Conservation (phyloP, 495 filamentous ascomycete genomes). For the Penicillium argentinense region DNA sequence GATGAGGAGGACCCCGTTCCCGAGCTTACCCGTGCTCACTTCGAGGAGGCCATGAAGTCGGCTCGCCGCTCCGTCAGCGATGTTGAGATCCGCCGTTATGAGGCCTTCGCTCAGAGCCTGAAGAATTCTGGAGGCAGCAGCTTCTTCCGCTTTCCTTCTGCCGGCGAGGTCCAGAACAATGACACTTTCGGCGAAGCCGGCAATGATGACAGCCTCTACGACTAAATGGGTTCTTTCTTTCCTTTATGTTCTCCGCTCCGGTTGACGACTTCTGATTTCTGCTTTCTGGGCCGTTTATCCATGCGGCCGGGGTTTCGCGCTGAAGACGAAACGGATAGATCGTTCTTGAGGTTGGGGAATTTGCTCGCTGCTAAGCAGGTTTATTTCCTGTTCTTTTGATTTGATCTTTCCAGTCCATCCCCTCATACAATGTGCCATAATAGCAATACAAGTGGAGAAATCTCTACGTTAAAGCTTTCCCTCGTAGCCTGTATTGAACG, state of each 20-base stretch:
- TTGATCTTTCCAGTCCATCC: conserved; percentile 11
- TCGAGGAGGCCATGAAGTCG: conserved; percentile 96
- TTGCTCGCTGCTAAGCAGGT: conserved; percentile 9
- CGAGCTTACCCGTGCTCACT: conserved; percentile 91
- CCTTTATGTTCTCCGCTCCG: conserved; percentile 16
- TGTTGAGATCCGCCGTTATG: conserved; percentile 95
- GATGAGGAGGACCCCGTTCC: conserved; percentile 94
- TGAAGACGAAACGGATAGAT: conserved; percentile 23
- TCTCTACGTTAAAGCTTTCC: conserved; percentile 12
- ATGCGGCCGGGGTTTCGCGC: conserved; percentile 10
- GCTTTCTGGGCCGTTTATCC: conserved; percentile 18
- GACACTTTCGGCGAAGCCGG: conserved; percentile 79
- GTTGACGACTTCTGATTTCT: conserved; percentile 21
- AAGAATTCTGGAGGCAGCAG: conserved; percentile 93
- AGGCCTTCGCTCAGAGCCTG: conserved; percentile 98
- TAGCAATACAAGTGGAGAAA: conserved; percentile 25
- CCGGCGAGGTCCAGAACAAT: conserved; percentile 57
- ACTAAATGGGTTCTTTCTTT: conserved; percentile 41
- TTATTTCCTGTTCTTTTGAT: conserved; percentile 10
- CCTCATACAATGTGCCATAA: conserved; percentile 33
- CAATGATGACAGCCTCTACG: conserved; percentile 86
- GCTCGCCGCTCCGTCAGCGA: conserved; percentile 92
- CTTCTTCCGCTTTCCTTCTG: conserved; percentile 94
- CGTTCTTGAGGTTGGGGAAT: conserved; percentile 14
- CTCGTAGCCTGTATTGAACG: too few relatives aligned